Evolutionary conservation across 805 yeast species (phyloP).

Genomic region (Sugiyamaella boreocaroliniensis): DNA sequence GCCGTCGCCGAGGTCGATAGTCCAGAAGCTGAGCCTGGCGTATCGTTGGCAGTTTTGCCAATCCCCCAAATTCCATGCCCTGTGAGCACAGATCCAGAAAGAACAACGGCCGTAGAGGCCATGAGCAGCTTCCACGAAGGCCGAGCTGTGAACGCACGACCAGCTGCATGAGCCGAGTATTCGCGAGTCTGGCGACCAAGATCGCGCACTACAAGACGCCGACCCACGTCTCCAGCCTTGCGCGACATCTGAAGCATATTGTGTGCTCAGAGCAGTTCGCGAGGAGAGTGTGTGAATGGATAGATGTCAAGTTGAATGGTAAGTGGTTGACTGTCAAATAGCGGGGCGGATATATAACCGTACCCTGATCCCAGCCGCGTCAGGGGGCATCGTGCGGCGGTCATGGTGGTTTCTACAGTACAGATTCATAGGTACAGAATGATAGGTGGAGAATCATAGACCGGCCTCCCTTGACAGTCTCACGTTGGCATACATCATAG

Average conservation of each 20-base stretch:
- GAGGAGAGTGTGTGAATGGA: too few relatives aligned
- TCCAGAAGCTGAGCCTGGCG: neutral
- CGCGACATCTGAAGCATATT: neutral
- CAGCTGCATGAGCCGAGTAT: neutral
- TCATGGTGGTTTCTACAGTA: too few relatives aligned
- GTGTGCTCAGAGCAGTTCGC: neutral
- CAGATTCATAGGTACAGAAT: too few relatives aligned
- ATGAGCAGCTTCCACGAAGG: slow-evolving; percentile 5
- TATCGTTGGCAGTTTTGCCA: slow-evolving; percentile 6
- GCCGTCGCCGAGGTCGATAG: neutral
- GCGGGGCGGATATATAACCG: neutral
- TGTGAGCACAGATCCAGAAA: slow-evolving; percentile 4
- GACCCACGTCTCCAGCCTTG: neutral
- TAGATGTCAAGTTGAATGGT: too few relatives aligned
- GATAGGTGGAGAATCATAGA: too few relatives aligned
- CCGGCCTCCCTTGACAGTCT: too few relatives aligned
- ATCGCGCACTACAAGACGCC: neutral
- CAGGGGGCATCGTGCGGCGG: neutral
- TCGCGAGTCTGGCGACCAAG: neutral
- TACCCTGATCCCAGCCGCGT: neutral
- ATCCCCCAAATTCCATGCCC: neutral
- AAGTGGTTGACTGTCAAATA: too few relatives aligned
- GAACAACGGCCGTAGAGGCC: slow-evolving; percentile 6
- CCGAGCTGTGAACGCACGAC: neutral
- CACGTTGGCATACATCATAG: too few relatives aligned